Conservation (phyloP, 164 flowering plant genomes). For the Chimonanthus praecox region DNA sequence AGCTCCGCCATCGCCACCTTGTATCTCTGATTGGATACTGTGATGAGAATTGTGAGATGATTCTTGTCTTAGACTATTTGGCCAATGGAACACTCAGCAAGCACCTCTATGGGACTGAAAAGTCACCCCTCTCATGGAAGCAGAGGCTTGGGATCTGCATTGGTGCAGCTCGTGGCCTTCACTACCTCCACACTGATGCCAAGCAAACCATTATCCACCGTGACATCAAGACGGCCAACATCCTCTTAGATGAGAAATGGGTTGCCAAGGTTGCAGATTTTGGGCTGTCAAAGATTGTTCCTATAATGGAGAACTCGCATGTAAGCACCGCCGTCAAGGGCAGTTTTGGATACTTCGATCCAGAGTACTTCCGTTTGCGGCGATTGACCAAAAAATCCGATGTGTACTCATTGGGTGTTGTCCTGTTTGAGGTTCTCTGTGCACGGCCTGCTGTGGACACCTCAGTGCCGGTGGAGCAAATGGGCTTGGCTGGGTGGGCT, state of each 20-base stretch:
- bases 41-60: too few relatives aligned
- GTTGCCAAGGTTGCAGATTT: slow-evolving; percentile 30
- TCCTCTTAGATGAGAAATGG: too few relatives aligned
- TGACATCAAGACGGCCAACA: slow-evolving; percentile 44
- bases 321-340: slow-evolving; percentile 24
- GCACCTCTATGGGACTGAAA: slow-evolving; percentile 35
- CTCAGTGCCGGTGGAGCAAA: slow-evolving; percentile 24
- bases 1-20: slow-evolving; percentile 28
- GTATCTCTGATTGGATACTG: too few relatives aligned
- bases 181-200: too few relatives aligned
- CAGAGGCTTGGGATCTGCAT: neutral
- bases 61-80: slow-evolving; percentile 43
- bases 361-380: slow-evolving; percentile 42
- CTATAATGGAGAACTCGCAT: slow-evolving; percentile 31
- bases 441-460: slow-evolving; percentile 31
- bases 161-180: too few relatives aligned
- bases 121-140: slow-evolving; percentile 38
- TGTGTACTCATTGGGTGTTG: too few relatives aligned
- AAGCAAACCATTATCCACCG: slow-evolving; percentile 35
- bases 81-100: slow-evolving; percentile 39
- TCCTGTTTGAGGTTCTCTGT: too few relatives aligned
- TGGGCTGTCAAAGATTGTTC: slow-evolving; percentile 40
- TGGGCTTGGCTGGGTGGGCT: slow-evolving; percentile 45
- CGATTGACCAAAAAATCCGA: slow-evolving; percentile 22
- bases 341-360: slow-evolving; percentile 44